A percentile compares a stretch with the other conserved stretches of the same genome.
Conservation (phyloP, 2,329 filamentous ascomycete genomes). For the Trichoderma asperellum region DNA sequence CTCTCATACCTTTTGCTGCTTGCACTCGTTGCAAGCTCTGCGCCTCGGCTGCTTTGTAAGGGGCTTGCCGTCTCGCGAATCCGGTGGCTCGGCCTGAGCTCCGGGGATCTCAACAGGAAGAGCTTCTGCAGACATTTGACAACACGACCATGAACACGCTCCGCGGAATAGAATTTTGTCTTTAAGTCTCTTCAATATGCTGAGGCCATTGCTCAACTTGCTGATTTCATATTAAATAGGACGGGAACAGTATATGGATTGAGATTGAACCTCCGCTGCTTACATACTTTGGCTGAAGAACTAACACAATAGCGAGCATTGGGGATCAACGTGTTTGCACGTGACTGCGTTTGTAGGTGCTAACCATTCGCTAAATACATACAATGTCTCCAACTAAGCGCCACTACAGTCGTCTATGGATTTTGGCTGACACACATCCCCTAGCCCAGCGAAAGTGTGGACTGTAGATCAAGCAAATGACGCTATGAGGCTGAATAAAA, state of each 20-base stretch:
- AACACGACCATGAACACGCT: not conserved
- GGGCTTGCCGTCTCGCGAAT: not conserved
- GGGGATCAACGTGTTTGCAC: not conserved
- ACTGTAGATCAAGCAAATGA: not conserved
- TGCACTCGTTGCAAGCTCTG: constrained; percentile 20
- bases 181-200: not conserved
- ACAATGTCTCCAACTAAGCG: not conserved
- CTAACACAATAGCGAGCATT: not conserved
- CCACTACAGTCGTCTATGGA: not conserved
- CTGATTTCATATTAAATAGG: not conserved
- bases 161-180: no score
- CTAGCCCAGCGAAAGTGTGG: not conserved
- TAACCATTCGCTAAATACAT: not conserved
- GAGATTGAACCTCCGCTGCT: not conserved
- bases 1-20: constrained; percentile 11
- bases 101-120: not conserved
- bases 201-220: no score
- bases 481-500: no score
- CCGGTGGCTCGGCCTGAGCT: not conserved
- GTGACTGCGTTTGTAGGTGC: not conserved
- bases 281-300: not conserved
- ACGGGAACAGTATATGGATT: not conserved
- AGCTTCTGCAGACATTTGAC: constrained; percentile 4
- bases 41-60: constrained; percentile 10
- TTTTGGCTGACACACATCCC: not conserved